phyloP scores from a whole-genome alignment of 108 stramenopile species.

The Cylindrotheca closterium region DNA sequence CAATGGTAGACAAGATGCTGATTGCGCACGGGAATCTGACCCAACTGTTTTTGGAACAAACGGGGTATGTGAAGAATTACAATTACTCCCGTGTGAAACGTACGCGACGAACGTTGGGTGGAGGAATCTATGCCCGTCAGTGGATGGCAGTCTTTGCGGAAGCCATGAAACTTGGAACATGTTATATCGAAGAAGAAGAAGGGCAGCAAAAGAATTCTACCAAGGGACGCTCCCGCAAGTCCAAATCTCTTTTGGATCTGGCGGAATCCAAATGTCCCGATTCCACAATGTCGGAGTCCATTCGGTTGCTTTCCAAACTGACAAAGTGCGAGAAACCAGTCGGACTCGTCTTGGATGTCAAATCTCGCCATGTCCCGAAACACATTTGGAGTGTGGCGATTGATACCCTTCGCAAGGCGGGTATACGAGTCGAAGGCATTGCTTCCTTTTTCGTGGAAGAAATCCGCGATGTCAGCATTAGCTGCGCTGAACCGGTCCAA shows the following conservation, averaged over 20 bases:
- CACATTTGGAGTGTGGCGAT: conserved; percentile 71
- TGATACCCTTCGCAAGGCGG: conserved; percentile 55
- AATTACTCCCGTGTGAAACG: conserved; percentile 80
- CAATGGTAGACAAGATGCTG: conserved; percentile 74
- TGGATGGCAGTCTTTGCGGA: conserved; percentile 82
- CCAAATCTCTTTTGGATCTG: conserved; percentile 10
- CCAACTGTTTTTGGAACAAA: conserved; percentile 73
- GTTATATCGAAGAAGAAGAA: conserved; percentile 32
- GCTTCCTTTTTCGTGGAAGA: conserved; percentile 76
- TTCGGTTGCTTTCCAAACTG: conserved; percentile 50
- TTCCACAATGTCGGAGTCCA: conserved; percentile 56
- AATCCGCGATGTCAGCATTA: conserved; percentile 61
- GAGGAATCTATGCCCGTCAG: conserved; percentile 79
- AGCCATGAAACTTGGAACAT: conserved; percentile 62
- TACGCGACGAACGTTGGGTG: conserved; percentile 76
- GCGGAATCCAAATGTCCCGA: conserved; percentile 36
- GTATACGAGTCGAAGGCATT: conserved; percentile 74
- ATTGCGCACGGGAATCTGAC: conserved; percentile 82
- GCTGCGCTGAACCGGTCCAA: conserved; percentile 43
- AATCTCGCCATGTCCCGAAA: conserved; percentile 81
- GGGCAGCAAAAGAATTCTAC: not conserved
- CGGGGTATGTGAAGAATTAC: conserved; percentile 62
- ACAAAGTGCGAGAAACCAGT: conserved; percentile 56
- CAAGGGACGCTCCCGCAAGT: not conserved
- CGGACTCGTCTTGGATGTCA: conserved; percentile 78